Evolutionary conservation across 2,329 filamentous ascomycete genomes (phyloP).

Genomic region (Aureobasidium sp.): DNA sequence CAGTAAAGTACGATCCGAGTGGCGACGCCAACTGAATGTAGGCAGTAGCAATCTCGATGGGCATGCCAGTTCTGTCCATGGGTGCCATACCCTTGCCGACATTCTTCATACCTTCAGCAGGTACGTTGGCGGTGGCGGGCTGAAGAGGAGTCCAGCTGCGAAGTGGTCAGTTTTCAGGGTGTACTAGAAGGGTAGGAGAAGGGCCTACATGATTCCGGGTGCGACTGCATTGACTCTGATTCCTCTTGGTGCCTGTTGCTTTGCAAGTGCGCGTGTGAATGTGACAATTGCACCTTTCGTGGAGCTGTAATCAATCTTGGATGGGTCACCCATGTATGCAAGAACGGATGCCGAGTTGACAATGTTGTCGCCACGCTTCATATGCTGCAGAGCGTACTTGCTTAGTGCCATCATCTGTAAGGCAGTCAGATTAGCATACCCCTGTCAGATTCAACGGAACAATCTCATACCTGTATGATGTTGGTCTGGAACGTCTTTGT

Average conservation of each 20-base stretch:
- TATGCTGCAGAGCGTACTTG: constrained; percentile 50
- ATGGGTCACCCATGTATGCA: constrained; percentile 46
- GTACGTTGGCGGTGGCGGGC: constrained; percentile 35
- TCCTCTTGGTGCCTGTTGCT: constrained; percentile 49
- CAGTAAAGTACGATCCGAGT: constrained; percentile 24
- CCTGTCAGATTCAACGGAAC: not conserved
- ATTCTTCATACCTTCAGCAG: constrained; percentile 22
- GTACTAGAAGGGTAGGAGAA: not conserved
- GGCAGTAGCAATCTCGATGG: constrained; percentile 26
- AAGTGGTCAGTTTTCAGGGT: not conserved
- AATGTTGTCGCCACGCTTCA: constrained; percentile 47
- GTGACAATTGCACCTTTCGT: constrained; percentile 54
- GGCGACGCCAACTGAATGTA: constrained; percentile 27
- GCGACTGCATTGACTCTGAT: constrained; percentile 46
- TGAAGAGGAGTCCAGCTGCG: constrained; percentile 36
- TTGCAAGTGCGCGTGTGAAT: constrained; percentile 48
- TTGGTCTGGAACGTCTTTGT: constrained; percentile 53
- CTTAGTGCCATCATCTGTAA: constrained; percentile 49
- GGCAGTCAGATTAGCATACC: not conserved
- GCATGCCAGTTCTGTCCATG: constrained; percentile 27
- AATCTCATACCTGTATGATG: constrained; percentile 37
- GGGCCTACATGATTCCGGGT: constrained; percentile 23
- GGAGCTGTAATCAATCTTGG: constrained; percentile 46
- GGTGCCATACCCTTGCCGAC: constrained; percentile 24
- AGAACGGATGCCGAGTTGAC: constrained; percentile 44